Percentiles rank a stretch among this genome's conserved stretches.
These are phyloP conservation scores for Phialocephala sp. DNA, from an alignment of 2,329 filamentous ascomycete species.

Conservation along the genomic window DNA sequence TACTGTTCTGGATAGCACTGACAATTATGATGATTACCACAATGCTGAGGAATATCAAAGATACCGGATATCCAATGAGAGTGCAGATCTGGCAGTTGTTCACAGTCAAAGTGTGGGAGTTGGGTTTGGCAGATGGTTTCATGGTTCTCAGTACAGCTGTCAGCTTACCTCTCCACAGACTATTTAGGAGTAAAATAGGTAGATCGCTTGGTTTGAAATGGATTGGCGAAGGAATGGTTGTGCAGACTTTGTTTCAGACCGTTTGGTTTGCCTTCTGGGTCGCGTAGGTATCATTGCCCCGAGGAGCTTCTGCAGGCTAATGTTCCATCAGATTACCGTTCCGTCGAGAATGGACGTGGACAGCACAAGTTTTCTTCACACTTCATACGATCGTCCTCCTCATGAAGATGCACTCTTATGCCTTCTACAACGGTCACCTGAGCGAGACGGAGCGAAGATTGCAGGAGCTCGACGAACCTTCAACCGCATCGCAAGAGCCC, in stretches of 20 bases:
- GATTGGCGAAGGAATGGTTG: slow-evolving; percentile 75
- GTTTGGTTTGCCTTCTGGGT: slow-evolving; percentile 86
- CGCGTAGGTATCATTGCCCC: slow-evolving; percentile 50
- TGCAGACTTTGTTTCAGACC: slow-evolving; percentile 84
- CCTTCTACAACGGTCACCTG: slow-evolving; percentile 97
- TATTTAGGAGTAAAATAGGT: slow-evolving; percentile 61
- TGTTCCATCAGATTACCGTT: slow-evolving; percentile 70
- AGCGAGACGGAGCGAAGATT: slow-evolving; percentile 85
- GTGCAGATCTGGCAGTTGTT: slow-evolving; percentile 89
- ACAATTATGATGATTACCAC: slow-evolving; percentile 97
- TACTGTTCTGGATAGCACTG: slow-evolving; percentile 96
- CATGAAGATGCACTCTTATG: slow-evolving; percentile 99
- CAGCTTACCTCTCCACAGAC: slow-evolving; percentile 73
- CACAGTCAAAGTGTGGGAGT: slow-evolving; percentile 85
- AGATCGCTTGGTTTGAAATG: slow-evolving; percentile 67
- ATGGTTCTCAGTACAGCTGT: slow-evolving; percentile 82
- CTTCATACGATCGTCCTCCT: slow-evolving; percentile 89
- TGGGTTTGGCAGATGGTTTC: slow-evolving; percentile 80
- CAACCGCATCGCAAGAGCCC: slow-evolving; percentile 69
- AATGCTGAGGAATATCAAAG: slow-evolving; percentile 91
- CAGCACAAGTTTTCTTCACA: slow-evolving; percentile 91
- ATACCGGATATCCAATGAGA: slow-evolving; percentile 85
- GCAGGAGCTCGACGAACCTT: slow-evolving; percentile 77
- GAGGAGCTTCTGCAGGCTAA: slow-evolving; percentile 32
- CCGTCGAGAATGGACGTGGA: slow-evolving; percentile 90